A percentile compares a stretch with the other conserved stretches of the same genome.
Conservation (phyloP, 306 rosid species). For the Rosa chinensis region DNA sequence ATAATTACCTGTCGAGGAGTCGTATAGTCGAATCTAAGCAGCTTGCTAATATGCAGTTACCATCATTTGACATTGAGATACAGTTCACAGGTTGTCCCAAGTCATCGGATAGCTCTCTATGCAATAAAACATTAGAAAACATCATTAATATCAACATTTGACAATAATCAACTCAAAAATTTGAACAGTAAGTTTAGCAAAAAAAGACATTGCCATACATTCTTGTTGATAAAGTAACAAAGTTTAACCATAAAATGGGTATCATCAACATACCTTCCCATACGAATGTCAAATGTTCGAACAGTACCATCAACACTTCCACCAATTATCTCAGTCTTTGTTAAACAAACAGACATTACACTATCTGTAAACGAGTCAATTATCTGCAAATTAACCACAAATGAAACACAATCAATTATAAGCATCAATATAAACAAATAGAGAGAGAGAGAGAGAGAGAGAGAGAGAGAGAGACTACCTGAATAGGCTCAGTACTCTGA, state of each 20-base stretch:
- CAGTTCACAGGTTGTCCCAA: slow-evolving; percentile 92
- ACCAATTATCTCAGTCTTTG: slow-evolving; percentile 80
- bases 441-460: not conserved
- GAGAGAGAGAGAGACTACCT: slow-evolving; percentile 50
- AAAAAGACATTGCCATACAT: not conserved
- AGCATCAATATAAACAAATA: not conserved
- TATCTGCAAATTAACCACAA: slow-evolving; percentile 57
- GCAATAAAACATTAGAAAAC: slow-evolving; percentile 5
- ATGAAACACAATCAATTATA: not conserved
- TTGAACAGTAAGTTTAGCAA: not conserved
- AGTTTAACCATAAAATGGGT: not conserved
- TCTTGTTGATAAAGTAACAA: not conserved
- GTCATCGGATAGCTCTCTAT: slow-evolving; percentile 77
- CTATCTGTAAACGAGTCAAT: slow-evolving; percentile 79
- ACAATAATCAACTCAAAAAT: not conserved
- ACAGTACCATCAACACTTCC: slow-evolving; percentile 98
- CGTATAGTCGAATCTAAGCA: slow-evolving; percentile 83
- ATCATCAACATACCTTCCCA: slow-evolving; percentile 61
- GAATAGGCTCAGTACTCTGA: slow-evolving; percentile 82
- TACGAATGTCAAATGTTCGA: slow-evolving; percentile 77
- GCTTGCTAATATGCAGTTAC: slow-evolving; percentile 81
- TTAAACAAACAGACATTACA: slow-evolving; percentile 85
- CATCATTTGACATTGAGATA: slow-evolving; percentile 89
- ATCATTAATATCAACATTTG: not conserved
- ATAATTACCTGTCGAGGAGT: slow-evolving; percentile 67